Evolutionary conservation across 495 filamentous ascomycete species (phyloP), one percentile per base, ranked within the genome.

Genomic region (Antarctomyces pellizariae): DNA sequence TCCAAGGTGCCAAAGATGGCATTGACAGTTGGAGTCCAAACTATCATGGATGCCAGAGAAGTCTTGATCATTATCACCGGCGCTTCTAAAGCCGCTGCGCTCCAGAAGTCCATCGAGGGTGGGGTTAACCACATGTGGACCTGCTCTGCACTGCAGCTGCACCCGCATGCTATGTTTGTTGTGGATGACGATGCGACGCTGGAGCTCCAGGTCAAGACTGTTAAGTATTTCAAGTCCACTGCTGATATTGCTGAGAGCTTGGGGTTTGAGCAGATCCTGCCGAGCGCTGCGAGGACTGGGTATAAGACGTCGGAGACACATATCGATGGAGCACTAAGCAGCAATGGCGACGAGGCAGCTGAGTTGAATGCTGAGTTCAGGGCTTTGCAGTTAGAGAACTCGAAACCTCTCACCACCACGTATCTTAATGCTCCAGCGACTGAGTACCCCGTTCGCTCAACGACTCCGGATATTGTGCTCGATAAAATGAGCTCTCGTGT

Each of bases 101-200:
- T 84, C 32, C 70, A 83, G 39, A 69, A 67, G 33, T 79, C 75
- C 36, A 66, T 89, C 16, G 78, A 89, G 43, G 69, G 69, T 16
- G 74, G 73, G 5, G 63, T 89, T 22, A 80, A 79, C 42, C 75
- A 84, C 52, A 83, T 83, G 76, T 84, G 75, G 75, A 84, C 78
- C 0, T 58, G 82, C 5, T 80, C 75, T 4, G 64, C 63, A 15
- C 54, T 89, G 31, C 78, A 89, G 46, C 40, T 84, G 35, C 78
- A 84, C 41, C 72, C 64, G 3, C 68, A 80, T 39, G 65, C 75
- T 11, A 58, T 84, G 56, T 62, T 84, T 18, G 74, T 84, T 2
- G 77, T 75, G 24, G 78, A 89, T 36, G 75, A 80, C 30, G 77
- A 89, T 39, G 77, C 78, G 5, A 84, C 77, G 1, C 52, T 76